These are phyloP conservation scores for Candida mesenterica DNA, from an alignment of 1,139 yeast species.

Conservation along the genomic window DNA sequence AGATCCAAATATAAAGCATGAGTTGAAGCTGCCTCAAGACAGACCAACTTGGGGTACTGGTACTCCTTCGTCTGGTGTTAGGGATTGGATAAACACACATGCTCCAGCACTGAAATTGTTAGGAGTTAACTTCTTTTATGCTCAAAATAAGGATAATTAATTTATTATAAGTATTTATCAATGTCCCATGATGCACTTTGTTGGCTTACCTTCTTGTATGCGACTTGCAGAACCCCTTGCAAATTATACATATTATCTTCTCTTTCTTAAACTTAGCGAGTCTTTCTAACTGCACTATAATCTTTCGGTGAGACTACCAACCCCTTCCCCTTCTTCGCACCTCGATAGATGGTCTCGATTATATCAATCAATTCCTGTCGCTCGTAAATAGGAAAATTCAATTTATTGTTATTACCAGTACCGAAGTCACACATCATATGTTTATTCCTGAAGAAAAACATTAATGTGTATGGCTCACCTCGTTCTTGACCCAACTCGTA, in stretches of 20 bases:
- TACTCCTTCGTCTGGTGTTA: slow-evolving; percentile 69
- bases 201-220: too few relatives aligned
- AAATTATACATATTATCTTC: not conserved
- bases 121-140: slow-evolving; percentile 77
- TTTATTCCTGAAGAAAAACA: slow-evolving; percentile 91
- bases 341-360: slow-evolving; percentile 83
- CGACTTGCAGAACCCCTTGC: not conserved
- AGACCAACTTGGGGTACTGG: slow-evolving; percentile 88
- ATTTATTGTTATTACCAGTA: slow-evolving; percentile 93
- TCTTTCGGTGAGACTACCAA: slow-evolving; percentile 82
- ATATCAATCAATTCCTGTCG: slow-evolving; percentile 91
- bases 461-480: slow-evolving; percentile 67
- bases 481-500: slow-evolving; percentile 75
- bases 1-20: slow-evolving; percentile 31
- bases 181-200: not conserved
- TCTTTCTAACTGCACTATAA: slow-evolving; percentile 31
- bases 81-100: slow-evolving; percentile 65
- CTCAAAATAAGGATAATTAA: slow-evolving; percentile 50
- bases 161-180: not conserved
- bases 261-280: not conserved
- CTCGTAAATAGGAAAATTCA: slow-evolving; percentile 74
- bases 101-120: slow-evolving; percentile 61
- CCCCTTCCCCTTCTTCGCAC: slow-evolving; percentile 92
- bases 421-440: slow-evolving; percentile 99
- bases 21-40: slow-evolving; percentile 46